These are phyloP conservation scores for Gorgonomyces haynaldii DNA, from an alignment of 192 early-diverging fungal genomes.

Conservation along the genomic window DNA sequence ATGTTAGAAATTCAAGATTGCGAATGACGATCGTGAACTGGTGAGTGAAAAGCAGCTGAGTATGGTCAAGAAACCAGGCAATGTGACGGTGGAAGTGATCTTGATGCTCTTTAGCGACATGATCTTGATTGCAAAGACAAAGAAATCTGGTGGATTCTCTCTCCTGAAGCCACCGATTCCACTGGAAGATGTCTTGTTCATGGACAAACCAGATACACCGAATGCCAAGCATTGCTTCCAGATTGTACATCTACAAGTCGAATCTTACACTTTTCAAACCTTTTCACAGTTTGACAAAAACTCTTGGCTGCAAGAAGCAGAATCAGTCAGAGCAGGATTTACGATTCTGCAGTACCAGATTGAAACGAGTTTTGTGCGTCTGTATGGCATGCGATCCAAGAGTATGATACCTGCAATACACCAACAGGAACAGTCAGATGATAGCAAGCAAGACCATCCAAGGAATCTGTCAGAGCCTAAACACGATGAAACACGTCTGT, in stretches of 20 bases:
- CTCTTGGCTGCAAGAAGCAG: slow-evolving; percentile 33
- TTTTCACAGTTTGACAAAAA: slow-evolving; percentile 36
- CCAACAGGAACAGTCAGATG: no score
- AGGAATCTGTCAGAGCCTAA: no score
- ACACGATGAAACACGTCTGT: no score
- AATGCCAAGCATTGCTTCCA: slow-evolving; percentile 21
- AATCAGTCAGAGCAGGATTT: slow-evolving; percentile 20
- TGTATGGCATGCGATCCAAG: no score
- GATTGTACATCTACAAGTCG: slow-evolving; percentile 35
- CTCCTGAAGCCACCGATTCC: slow-evolving; percentile 43
- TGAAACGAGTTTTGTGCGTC: not conserved
- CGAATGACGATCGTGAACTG: slow-evolving; percentile 33
- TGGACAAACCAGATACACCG: slow-evolving; percentile 28
- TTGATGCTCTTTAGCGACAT: slow-evolving; percentile 40
- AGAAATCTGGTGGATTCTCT: slow-evolving; percentile 25
- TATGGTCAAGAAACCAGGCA: slow-evolving; percentile 26
- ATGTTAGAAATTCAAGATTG: slow-evolving; percentile 32
- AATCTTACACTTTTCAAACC: slow-evolving; percentile 27
- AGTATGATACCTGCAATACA: no score
- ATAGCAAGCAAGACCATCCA: no score
- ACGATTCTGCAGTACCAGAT: not conserved
- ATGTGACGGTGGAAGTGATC: slow-evolving; percentile 28
- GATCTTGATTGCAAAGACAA: slow-evolving; percentile 20
- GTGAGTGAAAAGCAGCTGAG: slow-evolving; percentile 32
- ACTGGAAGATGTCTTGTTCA: slow-evolving; percentile 29